phyloP scores from a whole-genome alignment of 2,329 filamentous ascomycete species.

The Aspergillus ruber region DNA sequence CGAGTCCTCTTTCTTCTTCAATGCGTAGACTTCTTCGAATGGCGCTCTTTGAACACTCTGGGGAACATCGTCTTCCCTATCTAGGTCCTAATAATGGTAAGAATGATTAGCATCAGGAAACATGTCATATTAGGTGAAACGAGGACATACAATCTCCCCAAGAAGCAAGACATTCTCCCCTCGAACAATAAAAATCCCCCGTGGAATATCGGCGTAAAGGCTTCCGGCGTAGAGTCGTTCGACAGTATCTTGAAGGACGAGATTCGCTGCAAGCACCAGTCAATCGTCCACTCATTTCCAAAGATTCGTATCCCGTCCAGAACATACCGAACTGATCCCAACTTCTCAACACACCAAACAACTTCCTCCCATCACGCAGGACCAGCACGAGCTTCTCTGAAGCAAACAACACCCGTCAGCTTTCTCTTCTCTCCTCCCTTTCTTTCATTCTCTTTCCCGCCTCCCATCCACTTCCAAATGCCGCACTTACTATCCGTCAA shows the following conservation, averaged over 20 bases:
- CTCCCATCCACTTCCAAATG: not conserved
- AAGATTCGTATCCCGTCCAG: not conserved
- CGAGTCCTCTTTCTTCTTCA: constrained; percentile 66
- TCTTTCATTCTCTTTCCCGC: not conserved
- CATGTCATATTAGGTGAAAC: not conserved
- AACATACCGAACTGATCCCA: constrained; percentile 94
- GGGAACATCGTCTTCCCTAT: constrained; percentile 85
- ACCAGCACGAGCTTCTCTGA: constrained; percentile 91
- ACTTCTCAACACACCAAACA: constrained; percentile 84
- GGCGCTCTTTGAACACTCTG: constrained; percentile 61
- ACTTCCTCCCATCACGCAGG: constrained; percentile 85
- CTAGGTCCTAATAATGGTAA: constrained; percentile 60
- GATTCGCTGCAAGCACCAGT: constrained; percentile 60
- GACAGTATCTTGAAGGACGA: constrained; percentile 86
- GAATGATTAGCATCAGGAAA: constrained; percentile 2
- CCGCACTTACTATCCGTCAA: constrained; percentile 82
- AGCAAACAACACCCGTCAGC: constrained; percentile 4
- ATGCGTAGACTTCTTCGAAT: constrained; percentile 60
- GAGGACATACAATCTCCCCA: constrained; percentile 66
- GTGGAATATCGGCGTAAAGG: constrained; percentile 75
- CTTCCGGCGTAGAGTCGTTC: constrained; percentile 74
- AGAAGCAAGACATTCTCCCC: constrained; percentile 96
- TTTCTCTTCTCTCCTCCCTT: not conserved
- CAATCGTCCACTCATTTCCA: not conserved
- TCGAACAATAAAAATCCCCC: constrained; percentile 84